These are phyloP conservation scores for Aspergillus luchuensis DNA, from an alignment of 2,329 filamentous ascomycete genomes.

Conservation along the genomic window DNA sequence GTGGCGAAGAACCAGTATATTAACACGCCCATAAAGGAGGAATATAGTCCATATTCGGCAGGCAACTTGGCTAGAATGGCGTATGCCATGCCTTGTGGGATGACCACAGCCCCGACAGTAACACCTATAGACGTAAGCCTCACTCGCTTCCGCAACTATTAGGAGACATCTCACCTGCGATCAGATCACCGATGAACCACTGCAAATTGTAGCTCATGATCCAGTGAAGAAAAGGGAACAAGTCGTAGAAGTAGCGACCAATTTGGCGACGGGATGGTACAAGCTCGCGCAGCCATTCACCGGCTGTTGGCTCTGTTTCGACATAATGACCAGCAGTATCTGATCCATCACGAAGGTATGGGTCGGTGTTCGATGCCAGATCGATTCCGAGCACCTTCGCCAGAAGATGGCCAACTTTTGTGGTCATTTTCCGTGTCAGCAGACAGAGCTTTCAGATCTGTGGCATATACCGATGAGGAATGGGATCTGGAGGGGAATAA, in stretches of 20 bases:
- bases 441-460: neutral
- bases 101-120: constrained; percentile 75
- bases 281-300: constrained; percentile 70
- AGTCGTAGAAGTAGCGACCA: constrained; percentile 62
- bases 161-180: constrained; percentile 64
- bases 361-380: neutral
- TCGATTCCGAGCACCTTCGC: neutral
- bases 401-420: neutral
- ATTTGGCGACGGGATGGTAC: constrained; percentile 61
- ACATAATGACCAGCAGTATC: constrained; percentile 60
- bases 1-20: constrained; percentile 98
- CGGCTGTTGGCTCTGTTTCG: constrained; percentile 74
- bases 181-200: constrained; percentile 86
- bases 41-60: constrained; percentile 84
- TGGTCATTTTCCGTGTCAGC: neutral
- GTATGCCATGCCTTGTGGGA: constrained; percentile 98
- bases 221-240: constrained; percentile 90
- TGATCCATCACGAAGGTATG: neutral
- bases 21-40: constrained; percentile 92
- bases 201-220: constrained; percentile 83
- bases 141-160: neutral
- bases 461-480: neutral
- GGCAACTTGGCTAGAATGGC: constrained; percentile 78
- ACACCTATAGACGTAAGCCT: constrained; percentile 54
- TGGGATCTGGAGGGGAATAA: neutral